Evolutionary conservation across 1,139 yeast genomes (phyloP).

Genomic region (Yamadazyma aaseri): DNA sequence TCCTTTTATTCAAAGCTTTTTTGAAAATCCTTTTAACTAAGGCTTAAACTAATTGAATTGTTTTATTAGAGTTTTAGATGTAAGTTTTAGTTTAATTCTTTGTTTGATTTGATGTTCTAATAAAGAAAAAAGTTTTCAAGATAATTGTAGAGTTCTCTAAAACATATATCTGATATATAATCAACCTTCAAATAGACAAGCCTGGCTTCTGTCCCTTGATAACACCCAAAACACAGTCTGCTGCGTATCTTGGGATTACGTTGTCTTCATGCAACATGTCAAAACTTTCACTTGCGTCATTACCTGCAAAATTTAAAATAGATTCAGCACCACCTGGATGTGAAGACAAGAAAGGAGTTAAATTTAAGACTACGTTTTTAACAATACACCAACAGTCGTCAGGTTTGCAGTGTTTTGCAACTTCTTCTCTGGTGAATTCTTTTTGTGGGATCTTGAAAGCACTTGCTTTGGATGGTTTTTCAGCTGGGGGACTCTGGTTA

Average conservation of each 20-base stretch:
- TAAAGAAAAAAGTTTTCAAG: constrained; percentile 2
- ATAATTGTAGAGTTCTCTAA: not conserved
- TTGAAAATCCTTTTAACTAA: constrained; percentile 2
- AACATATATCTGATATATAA: too few relatives aligned
- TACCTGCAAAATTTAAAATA: constrained; percentile 78
- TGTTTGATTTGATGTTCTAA: constrained; percentile 1
- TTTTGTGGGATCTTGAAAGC: constrained; percentile 11
- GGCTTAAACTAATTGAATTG: too few relatives aligned
- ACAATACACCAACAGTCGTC: constrained; percentile 87
- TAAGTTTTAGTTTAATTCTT: constrained; percentile 4
- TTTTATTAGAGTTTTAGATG: constrained; percentile 2
- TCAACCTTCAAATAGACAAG: constrained; percentile 21
- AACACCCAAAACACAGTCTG: constrained; percentile 47
- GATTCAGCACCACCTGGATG: constrained; percentile 91
- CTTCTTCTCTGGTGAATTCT: constrained; percentile 52
- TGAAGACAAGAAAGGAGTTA: constrained; percentile 70
- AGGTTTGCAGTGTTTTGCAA: constrained; percentile 59
- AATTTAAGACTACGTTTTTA: constrained; percentile 79
- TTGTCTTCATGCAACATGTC: constrained; percentile 59
- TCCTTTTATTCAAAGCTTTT: constrained; percentile 4
- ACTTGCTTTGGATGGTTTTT: not conserved
- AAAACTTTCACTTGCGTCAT: constrained; percentile 85
- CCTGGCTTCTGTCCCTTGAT: constrained; percentile 46
- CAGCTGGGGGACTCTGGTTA: not conserved
- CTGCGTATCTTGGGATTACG: constrained; percentile 50